Evolutionary conservation across 2,329 filamentous ascomycete species (phyloP), one percentile per base, ranked within the genome.

Genomic region (Fusarium mexicanum): DNA sequence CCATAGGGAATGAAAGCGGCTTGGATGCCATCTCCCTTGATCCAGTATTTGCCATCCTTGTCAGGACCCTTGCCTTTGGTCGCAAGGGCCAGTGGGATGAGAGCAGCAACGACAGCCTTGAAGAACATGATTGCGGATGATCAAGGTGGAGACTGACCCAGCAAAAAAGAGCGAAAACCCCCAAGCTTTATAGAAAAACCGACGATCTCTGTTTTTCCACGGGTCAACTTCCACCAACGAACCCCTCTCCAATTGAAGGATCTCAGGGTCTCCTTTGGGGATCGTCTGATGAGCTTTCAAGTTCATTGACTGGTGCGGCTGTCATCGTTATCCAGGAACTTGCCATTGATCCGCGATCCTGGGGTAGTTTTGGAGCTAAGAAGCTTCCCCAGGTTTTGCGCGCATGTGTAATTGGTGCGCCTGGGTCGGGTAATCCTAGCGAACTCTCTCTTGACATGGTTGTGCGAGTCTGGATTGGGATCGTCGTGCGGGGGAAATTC

Each of bases 1-100:
- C 92, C 93, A 77, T 95, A 95, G 3, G 92, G 87, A 51, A 95
- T 91, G 81, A 95, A 95, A 53, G 87, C 84, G 14, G 90, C 92
- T 59, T 90, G 85, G 76, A 95, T 92, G 65, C 89, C 90, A 59
- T 90, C 86, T 72, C 91, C 90, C 67, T 87, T 84, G 81, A 95
- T 90, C 85, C 91, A 91, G 84, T 94, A 95, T 82, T 95, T 93
- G 71, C 90, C 90, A 74, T 91, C 82, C 73, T 84, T 81, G 78
- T 91, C 89, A 1, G 90, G 87, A 29, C 83, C 69, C 26, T 69
- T 72, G 43, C 64, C 73, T 22, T 72, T 71, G 65, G 64, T 48
- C n/a, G 74, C 73, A 37, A 67, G 46, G 50, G 62, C 62, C 9
- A 53, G 41, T 38, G 72, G 72, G n/a, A 74, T 64, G 41, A 72